These are phyloP conservation scores for Dionaea muscipula DNA, from an alignment of 179 eudicot species.

Conservation along the genomic window DNA sequence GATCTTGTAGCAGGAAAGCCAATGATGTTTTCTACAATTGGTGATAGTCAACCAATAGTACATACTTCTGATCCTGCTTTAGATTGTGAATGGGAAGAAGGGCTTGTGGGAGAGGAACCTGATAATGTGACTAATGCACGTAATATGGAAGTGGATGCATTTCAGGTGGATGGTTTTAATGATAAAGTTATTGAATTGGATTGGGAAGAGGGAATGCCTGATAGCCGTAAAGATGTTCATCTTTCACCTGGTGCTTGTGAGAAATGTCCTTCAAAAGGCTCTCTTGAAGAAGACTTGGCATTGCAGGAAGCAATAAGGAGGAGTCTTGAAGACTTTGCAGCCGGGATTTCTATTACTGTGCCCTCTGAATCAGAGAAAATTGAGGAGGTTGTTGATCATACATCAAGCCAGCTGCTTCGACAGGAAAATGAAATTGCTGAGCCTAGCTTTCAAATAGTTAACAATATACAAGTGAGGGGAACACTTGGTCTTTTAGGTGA, in stretches of 20 bases:
- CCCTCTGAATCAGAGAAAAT: slow-evolving; percentile 18
- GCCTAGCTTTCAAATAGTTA: slow-evolving; percentile 14
- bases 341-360: slow-evolving; percentile 14
- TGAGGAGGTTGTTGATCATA: slow-evolving; percentile 9
- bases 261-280: slow-evolving; percentile 46
- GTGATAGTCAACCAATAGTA: slow-evolving; percentile 15
- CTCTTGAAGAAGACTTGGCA: slow-evolving; percentile 62
- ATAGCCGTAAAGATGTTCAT: slow-evolving; percentile 19
- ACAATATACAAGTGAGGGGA: slow-evolving; percentile 12
- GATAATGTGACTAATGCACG: slow-evolving; percentile 8
- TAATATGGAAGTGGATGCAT: slow-evolving; percentile 5
- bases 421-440: slow-evolving; percentile 22
- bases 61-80: slow-evolving; percentile 27
- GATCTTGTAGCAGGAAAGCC: slow-evolving; percentile 52
- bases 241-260: slow-evolving; percentile 16
- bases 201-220: slow-evolving; percentile 40
- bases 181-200: slow-evolving; percentile 39
- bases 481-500: slow-evolving; percentile 11
- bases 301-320: slow-evolving; percentile 73
- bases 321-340: slow-evolving; percentile 50
- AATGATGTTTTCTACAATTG: slow-evolving; percentile 19
- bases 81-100: slow-evolving; percentile 76
- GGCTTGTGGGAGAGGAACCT: slow-evolving; percentile 20
- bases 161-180: slow-evolving; percentile 16
- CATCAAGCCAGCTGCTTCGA: slow-evolving; percentile 11